These are phyloP conservation scores for Byssochlamys sp. DNA, from an alignment of 2,329 filamentous ascomycete species.

Conservation along the genomic window DNA sequence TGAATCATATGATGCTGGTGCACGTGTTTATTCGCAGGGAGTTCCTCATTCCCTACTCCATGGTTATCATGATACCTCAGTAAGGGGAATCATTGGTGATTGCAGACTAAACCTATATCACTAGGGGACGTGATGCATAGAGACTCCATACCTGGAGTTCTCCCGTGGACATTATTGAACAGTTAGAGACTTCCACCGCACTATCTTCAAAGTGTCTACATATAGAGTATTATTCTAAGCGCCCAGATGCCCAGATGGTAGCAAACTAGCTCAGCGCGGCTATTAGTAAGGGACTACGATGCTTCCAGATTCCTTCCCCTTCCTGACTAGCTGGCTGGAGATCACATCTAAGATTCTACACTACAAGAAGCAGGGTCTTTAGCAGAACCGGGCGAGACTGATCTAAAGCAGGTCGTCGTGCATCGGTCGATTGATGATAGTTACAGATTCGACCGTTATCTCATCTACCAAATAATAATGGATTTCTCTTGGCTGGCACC, in stretches of 20 bases:
- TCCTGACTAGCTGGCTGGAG: neutral
- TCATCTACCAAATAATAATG: neutral
- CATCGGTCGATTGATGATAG: neutral
- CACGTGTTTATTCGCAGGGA: neutral
- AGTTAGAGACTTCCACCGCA: no score
- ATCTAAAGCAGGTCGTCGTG: neutral
- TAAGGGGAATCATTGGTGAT: neutral
- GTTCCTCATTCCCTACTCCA: neutral
- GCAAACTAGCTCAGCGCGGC: neutral
- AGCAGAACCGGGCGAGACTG: neutral
- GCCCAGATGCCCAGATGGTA: neutral
- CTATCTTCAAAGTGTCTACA: neutral
- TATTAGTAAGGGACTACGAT: neutral
- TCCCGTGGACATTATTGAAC: no score
- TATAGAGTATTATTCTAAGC: neutral
- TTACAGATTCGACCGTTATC: neutral
- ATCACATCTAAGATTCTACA: neutral
- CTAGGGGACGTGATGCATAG: no score
- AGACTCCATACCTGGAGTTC: no score
- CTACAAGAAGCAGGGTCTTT: neutral
- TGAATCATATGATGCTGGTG: neutral
- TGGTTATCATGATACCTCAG: neutral
- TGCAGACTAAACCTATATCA: no score
- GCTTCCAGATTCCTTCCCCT: neutral
- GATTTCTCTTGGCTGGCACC: no score